A percentile compares a stretch with the other conserved stretches of the same genome.
These are phyloP conservation scores for Paraconiothyrium sp. DNA, from an alignment of 2,329 filamentous ascomycete genomes.

Conservation along the genomic window DNA sequence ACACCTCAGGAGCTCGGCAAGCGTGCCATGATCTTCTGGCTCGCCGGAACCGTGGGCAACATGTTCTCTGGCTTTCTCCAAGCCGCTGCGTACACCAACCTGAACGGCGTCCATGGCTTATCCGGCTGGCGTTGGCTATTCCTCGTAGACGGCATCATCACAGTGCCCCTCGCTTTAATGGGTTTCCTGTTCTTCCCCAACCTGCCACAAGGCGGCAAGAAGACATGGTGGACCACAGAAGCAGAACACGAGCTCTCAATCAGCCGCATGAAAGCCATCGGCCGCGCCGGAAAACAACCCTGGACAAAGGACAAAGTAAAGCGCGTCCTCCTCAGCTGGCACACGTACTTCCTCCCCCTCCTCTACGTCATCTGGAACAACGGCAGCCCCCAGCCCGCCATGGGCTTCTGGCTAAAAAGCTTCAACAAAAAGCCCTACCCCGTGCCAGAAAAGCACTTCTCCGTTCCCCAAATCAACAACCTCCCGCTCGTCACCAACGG, in stretches of 20 bases:
- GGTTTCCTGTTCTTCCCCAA: constrained; percentile 18
- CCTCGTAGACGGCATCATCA: constrained; percentile 64
- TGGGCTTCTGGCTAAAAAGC: constrained; percentile 12
- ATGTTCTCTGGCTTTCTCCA: constrained; percentile 72
- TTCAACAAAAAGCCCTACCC: constrained; percentile 13
- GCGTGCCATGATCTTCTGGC: constrained; percentile 68
- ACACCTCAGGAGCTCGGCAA: constrained; percentile 68
- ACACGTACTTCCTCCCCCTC: constrained; percentile 9
- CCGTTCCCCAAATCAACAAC: constrained; percentile 13
- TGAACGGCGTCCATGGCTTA: constrained; percentile 60
- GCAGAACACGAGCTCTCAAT: constrained; percentile 8
- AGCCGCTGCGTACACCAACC: constrained; percentile 57
- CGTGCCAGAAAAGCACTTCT: constrained; percentile 8
- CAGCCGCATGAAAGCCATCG: constrained; percentile 10
- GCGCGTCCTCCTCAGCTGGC: constrained; percentile 7
- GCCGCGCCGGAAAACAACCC: constrained; percentile 10
- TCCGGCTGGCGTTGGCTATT: constrained; percentile 62
- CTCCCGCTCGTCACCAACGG: constrained; percentile 5
- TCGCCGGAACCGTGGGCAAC: constrained; percentile 66
- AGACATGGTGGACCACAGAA: constrained; percentile 7
- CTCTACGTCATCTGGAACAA: constrained; percentile 15
- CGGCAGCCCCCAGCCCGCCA: background rate
- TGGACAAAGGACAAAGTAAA: constrained; percentile 4
- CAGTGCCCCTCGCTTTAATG: constrained; percentile 52
- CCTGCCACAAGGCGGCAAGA: constrained; percentile 5